These are phyloP conservation scores for Rhizopogon vinicolor DNA, from an alignment of 768 basidiomycete genomes.

Conservation along the genomic window DNA sequence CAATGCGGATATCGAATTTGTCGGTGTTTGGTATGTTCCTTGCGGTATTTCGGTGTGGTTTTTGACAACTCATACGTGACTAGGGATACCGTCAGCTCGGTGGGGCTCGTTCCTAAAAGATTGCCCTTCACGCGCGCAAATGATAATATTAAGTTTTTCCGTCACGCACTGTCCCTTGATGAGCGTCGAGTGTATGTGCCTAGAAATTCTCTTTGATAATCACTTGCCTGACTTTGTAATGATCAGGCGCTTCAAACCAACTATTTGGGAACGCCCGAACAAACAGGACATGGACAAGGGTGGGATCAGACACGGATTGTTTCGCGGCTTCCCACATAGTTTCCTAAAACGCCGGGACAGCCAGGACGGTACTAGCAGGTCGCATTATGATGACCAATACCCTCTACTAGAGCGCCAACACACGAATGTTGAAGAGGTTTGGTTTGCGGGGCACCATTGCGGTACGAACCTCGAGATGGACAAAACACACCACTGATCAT, in stretches of 20 bases:
- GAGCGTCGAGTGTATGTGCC: slow-evolving; percentile 49
- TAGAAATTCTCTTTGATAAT: slow-evolving; percentile 5
- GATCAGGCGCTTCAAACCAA: slow-evolving; percentile 27
- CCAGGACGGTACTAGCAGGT: neutral
- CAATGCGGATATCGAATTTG: slow-evolving; percentile 68
- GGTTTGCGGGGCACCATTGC: slow-evolving; percentile 75
- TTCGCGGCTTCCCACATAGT: slow-evolving; percentile 24
- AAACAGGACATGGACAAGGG: slow-evolving; percentile 30
- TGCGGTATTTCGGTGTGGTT: no score
- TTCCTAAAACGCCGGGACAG: neutral
- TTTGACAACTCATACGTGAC: slow-evolving; percentile 4
- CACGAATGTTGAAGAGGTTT: slow-evolving; percentile 69
- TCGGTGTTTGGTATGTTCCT: slow-evolving; percentile 63
- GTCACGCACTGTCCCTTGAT: slow-evolving; percentile 69
- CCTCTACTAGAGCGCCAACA: slow-evolving; percentile 39
- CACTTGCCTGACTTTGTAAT: slow-evolving; percentile 32
- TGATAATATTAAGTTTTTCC: slow-evolving; percentile 57
- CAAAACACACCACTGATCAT: neutral
- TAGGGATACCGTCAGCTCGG: slow-evolving; percentile 71
- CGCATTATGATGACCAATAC: slow-evolving; percentile 7
- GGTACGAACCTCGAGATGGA: slow-evolving; percentile 36
- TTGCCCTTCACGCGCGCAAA: slow-evolving; percentile 67
- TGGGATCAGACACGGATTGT: slow-evolving; percentile 50
- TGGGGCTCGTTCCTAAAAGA: slow-evolving; percentile 61
- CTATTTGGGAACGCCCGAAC: slow-evolving; percentile 36